Conservation (phyloP, 208 protist species). For the Trypanosoma rangeli region DNA sequence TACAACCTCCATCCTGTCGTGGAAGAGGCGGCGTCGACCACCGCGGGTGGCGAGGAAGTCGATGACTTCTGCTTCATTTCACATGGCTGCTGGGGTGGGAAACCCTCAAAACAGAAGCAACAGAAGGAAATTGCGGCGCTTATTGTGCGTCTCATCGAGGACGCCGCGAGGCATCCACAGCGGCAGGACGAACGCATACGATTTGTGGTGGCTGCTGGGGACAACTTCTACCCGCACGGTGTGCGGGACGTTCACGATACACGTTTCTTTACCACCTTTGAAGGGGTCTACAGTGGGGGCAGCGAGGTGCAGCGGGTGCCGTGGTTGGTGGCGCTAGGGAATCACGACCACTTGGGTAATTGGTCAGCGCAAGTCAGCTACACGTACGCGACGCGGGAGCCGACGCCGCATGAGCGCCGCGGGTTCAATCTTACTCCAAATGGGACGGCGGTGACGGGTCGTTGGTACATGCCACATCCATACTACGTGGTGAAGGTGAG, state of each 20-base stretch:
- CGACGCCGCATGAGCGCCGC: background rate
- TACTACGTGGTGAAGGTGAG: constrained; percentile 34
- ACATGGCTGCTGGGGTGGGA: constrained; percentile 43
- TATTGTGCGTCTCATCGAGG: constrained; percentile 25
- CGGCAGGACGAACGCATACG: constrained; percentile 14
- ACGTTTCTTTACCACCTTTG: constrained; percentile 38
- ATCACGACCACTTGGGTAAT: constrained; percentile 48
- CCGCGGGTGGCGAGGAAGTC: background rate
- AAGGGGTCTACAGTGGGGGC: constrained; percentile 27
- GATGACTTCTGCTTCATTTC: constrained; percentile 41
- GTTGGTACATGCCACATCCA: constrained; percentile 37
- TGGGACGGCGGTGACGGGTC: constrained; percentile 7
- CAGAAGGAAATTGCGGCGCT: constrained; percentile 25
- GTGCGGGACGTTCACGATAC: constrained; percentile 22
- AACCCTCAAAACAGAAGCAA: constrained; percentile 6
- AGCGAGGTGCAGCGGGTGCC: constrained; percentile 23
- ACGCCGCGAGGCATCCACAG: background rate
- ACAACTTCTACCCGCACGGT: constrained; percentile 50
- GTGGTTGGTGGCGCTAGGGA: constrained; percentile 46
- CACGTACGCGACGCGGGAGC: constrained; percentile 14
- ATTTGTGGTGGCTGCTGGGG: constrained; percentile 46
- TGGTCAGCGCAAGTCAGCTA: constrained; percentile 34
- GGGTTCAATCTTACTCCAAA: constrained; percentile 3
- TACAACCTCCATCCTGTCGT: constrained; percentile 1
- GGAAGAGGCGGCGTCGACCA: background rate